These are phyloP conservation scores for Fusarium algeriense DNA, from an alignment of 2,329 filamentous ascomycete species.

Conservation along the genomic window DNA sequence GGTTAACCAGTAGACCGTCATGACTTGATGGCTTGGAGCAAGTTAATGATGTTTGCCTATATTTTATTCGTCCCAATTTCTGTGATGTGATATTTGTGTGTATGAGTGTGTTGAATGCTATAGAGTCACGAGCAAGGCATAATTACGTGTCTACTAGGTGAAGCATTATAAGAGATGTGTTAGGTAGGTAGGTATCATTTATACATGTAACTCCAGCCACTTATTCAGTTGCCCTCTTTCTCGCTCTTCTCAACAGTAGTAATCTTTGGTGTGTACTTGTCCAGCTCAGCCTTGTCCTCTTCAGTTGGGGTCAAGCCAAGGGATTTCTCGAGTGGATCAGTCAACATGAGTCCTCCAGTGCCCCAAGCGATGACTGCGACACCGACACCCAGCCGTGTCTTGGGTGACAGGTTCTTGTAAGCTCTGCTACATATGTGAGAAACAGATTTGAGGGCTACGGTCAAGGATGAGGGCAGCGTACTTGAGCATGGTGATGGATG, in stretches of 20 bases:
- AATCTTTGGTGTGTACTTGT: constrained; percentile 72
- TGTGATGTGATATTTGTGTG: constrained; percentile 14
- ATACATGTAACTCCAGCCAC: not conserved
- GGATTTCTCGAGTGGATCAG: constrained; percentile 78
- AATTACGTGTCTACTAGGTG: no score
- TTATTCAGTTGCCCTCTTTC: constrained; percentile 16
- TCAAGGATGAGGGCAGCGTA: constrained; percentile 5
- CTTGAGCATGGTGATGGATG: constrained; percentile 40
- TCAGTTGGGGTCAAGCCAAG: constrained; percentile 80
- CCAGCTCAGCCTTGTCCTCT: constrained; percentile 76
- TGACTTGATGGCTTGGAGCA: constrained; percentile 53
- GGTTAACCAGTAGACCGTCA: constrained; percentile 49
- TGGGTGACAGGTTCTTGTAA: constrained; percentile 78
- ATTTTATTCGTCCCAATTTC: constrained; percentile 25
- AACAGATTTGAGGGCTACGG: not conserved
- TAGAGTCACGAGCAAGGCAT: no score
- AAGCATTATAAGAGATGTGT: not conserved
- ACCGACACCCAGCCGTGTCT: constrained; percentile 78
- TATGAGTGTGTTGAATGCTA: not conserved
- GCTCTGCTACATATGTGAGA: constrained; percentile 58
- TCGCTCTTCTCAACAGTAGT: constrained; percentile 64
- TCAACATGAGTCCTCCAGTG: constrained; percentile 76
- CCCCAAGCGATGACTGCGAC: constrained; percentile 83
- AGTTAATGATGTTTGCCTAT: constrained; percentile 52
- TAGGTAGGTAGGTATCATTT: no score